Percentiles rank a stretch among this genome's conserved stretches.
These are phyloP conservation scores for Penicillium antarcticum DNA, from an alignment of 495 filamentous ascomycete genomes.

Conservation along the genomic window DNA sequence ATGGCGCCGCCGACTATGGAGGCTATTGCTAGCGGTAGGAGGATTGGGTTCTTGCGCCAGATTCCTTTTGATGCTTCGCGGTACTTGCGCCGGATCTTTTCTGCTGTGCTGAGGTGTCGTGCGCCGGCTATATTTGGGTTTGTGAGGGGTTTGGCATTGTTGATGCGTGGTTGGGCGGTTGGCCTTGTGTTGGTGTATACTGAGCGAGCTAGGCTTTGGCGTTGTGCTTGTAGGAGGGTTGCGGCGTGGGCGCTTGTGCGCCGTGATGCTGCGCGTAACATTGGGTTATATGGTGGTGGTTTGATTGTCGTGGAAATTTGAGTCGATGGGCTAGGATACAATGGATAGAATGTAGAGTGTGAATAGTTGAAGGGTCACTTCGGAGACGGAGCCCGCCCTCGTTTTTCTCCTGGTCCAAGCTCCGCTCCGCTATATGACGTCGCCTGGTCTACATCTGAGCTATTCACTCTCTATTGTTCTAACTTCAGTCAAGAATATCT, in stretches of 20 bases:
- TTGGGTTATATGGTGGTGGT: constrained; percentile 5
- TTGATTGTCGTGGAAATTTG: background rate
- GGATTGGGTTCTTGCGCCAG: constrained; percentile 46
- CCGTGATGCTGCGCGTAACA: constrained; percentile 36
- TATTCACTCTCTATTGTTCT: background rate
- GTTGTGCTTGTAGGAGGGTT: constrained; percentile 16
- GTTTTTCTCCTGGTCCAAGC: constrained; percentile 27
- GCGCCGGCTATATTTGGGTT: constrained; percentile 12
- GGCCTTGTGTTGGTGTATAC: constrained; percentile 23
- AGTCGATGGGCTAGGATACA: background rate
- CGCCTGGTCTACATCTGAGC: constrained; percentile 3
- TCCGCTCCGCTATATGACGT: constrained; percentile 32
- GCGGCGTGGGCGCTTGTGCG: constrained; percentile 27
- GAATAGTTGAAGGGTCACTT: background rate
- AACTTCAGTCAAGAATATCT: background rate
- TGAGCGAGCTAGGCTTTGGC: constrained; percentile 16
- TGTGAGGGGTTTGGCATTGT: constrained; percentile 5
- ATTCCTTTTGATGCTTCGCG: constrained; percentile 40
- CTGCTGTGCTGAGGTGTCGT: constrained; percentile 20
- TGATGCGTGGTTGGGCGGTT: constrained; percentile 8
- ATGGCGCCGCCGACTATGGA: constrained; percentile 38
- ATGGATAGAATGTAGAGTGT: constrained; percentile 1
- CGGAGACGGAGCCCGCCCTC: constrained; percentile 8
- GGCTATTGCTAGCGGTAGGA: constrained; percentile 48
- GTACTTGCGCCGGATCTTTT: constrained; percentile 30